Conservation (phyloP, 352 stramenopile genomes). For the Hyaloperonospora brassicae region DNA sequence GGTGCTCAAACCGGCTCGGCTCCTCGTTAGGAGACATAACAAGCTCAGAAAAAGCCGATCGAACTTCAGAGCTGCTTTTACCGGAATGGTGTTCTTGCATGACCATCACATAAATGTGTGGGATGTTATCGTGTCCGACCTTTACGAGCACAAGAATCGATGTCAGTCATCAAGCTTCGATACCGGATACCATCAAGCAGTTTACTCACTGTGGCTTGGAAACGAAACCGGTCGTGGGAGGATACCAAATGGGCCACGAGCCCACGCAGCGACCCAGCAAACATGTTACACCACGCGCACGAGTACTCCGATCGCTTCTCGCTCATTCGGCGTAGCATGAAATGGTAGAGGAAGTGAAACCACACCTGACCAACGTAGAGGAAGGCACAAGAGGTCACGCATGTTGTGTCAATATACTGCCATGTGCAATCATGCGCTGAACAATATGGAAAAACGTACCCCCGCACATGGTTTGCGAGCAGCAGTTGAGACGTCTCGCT, state of each 20-base stretch:
- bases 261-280: conserved; percentile 56
- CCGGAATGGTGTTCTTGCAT: conserved; percentile 23
- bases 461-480: conserved; percentile 21
- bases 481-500: conserved; percentile 20
- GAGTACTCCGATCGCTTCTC: conserved; percentile 78
- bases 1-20: conserved; percentile 49
- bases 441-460: conserved; percentile 14
- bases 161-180: background rate
- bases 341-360: conserved; percentile 83
- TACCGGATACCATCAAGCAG: background rate
- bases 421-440: background rate
- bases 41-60: conserved; percentile 45
- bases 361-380: conserved; percentile 35
- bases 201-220: conserved; percentile 52
- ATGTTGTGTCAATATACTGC: conserved; percentile 1
- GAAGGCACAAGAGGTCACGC: background rate
- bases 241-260: conserved; percentile 70
- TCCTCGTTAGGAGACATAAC: conserved; percentile 42
- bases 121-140: conserved; percentile 70
- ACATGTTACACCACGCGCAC: conserved; percentile 81
- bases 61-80: conserved; percentile 16
- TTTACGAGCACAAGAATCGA: too few species aligned
- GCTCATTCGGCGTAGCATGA: conserved; percentile 67
- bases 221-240: conserved; percentile 72
- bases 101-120: conserved; percentile 78